Percentiles rank a stretch among this genome's conserved stretches.
phyloP scores from a whole-genome alignment of 2,329 filamentous ascomycete genomes.

The Sporothrix phasma region DNA sequence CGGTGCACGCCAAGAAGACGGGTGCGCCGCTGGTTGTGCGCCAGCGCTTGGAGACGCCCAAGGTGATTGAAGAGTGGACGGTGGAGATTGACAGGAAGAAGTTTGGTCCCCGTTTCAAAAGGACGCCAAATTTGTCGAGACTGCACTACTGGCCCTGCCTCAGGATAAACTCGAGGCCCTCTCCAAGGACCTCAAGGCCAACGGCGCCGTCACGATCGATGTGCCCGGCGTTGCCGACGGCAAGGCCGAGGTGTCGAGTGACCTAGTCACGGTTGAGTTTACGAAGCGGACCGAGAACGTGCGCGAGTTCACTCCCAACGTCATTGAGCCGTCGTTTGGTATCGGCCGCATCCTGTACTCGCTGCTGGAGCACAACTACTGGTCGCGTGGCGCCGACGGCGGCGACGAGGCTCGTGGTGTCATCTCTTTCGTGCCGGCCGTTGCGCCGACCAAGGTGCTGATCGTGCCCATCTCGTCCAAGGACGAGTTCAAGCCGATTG shows the following conservation, averaged over 20 bases:
- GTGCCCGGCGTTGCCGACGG: slow-evolving; percentile 58
- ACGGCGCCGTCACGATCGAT: slow-evolving; percentile 67
- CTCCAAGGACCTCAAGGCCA: slow-evolving; percentile 59
- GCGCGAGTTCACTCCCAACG: slow-evolving; percentile 88
- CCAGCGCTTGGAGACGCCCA: slow-evolving; percentile 67
- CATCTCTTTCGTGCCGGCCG: slow-evolving; percentile 45
- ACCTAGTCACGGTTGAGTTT: slow-evolving; percentile 76
- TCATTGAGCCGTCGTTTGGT: slow-evolving; percentile 95
- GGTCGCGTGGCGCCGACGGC: slow-evolving; percentile 63
- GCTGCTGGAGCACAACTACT: slow-evolving; percentile 90
- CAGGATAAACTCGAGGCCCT: slow-evolving; percentile 77
- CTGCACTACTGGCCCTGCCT: slow-evolving; percentile 61
- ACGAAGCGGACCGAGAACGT: slow-evolving; percentile 72
- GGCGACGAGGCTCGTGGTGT: slow-evolving; percentile 75
- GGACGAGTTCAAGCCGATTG: slow-evolving; percentile 66
- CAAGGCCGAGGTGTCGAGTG: slow-evolving; percentile 68
- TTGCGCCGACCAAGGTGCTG: slow-evolving; percentile 93
- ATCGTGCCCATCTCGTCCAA: slow-evolving; percentile 82
- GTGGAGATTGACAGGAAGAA: slow-evolving; percentile 88
- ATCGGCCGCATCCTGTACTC: slow-evolving; percentile 91
- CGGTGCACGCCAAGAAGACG: slow-evolving; percentile 87
- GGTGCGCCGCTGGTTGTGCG: slow-evolving; percentile 77
- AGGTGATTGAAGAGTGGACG: slow-evolving; percentile 76
- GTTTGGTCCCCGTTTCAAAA: slow-evolving; percentile 94
- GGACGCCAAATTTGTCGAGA: slow-evolving; percentile 77